phyloP scores from a whole-genome alignment of 495 filamentous ascomycete genomes.

The Halenospora varia region DNA sequence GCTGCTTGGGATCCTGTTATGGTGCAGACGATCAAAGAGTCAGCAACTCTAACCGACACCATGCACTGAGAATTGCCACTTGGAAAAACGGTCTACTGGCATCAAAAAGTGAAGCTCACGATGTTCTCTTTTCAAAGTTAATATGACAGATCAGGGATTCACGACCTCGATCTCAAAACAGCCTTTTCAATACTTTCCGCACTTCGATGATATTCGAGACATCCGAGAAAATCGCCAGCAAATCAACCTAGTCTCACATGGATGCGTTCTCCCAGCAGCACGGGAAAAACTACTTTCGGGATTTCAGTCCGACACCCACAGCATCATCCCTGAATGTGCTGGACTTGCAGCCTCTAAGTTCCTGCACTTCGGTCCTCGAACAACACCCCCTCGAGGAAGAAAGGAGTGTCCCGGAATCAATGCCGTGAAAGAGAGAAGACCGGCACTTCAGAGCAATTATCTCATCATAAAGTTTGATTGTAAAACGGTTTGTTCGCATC shows the following conservation, averaged over 20 bases:
- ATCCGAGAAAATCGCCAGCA: background rate
- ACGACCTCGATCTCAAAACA: background rate
- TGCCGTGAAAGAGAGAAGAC: too few species aligned
- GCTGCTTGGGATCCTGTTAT: background rate
- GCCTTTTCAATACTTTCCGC: too few species aligned
- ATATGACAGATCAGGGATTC: too few species aligned
- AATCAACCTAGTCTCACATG: background rate
- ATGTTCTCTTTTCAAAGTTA: background rate
- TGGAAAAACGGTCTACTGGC: too few species aligned
- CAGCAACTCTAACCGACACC: background rate
- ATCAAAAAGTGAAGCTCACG: background rate
- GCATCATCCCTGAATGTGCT: background rate
- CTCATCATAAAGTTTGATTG: too few species aligned
- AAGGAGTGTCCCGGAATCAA: too few species aligned
- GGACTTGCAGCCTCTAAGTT: too few species aligned
- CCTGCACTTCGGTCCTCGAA: too few species aligned
- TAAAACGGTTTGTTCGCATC: too few species aligned
- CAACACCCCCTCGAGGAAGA: too few species aligned
- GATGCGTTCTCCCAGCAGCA: background rate
- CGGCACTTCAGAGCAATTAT: too few species aligned
- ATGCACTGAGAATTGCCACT: background rate
- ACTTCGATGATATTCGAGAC: too few species aligned
- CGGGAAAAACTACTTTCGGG: background rate
- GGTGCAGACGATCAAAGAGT: background rate
- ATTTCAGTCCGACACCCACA: background rate